Conservation (phyloP, 2,329 filamentous ascomycete genomes). For the Pseudocercospora fuligena region DNA sequence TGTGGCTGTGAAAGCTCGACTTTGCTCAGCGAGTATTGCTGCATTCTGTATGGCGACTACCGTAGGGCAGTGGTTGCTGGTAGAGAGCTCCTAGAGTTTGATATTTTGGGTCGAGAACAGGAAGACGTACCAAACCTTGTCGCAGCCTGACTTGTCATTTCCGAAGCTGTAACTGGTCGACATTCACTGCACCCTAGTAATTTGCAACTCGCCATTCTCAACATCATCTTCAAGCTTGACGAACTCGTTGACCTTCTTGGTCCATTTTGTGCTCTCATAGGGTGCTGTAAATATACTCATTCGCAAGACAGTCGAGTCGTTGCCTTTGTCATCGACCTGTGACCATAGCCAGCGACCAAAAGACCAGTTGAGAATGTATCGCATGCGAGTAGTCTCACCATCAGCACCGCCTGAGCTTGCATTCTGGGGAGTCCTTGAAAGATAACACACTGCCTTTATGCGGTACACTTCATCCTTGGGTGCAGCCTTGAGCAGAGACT, state of each 20-base stretch:
- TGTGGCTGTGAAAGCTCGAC: neutral
- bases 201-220: constrained; percentile 47
- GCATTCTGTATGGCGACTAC: neutral
- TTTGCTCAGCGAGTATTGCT: neutral
- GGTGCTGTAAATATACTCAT: constrained; percentile 78
- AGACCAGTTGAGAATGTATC: constrained; percentile 97
- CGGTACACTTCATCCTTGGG: constrained; percentile 95
- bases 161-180: neutral
- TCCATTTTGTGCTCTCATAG: constrained; percentile 77
- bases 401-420: constrained; percentile 44
- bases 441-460: constrained; percentile 75
- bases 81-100: neutral
- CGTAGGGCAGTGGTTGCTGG: neutral
- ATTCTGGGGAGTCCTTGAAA: constrained; percentile 46
- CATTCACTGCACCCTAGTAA: constrained; percentile 48
- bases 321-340: constrained; percentile 32
- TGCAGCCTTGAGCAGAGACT: constrained; percentile 69
- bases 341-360: constrained; percentile 93
- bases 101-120: neutral
- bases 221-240: constrained; percentile 45
- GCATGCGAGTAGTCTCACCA: constrained; percentile 45
- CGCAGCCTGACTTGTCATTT: neutral
- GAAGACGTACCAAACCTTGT: neutral
- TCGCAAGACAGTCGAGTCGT: constrained; percentile 60
- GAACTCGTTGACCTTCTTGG: constrained; percentile 66